Evolutionary conservation across 2,329 filamentous ascomycete genomes (phyloP).

Genomic region (Ophiosphaerella herpotricha): DNA sequence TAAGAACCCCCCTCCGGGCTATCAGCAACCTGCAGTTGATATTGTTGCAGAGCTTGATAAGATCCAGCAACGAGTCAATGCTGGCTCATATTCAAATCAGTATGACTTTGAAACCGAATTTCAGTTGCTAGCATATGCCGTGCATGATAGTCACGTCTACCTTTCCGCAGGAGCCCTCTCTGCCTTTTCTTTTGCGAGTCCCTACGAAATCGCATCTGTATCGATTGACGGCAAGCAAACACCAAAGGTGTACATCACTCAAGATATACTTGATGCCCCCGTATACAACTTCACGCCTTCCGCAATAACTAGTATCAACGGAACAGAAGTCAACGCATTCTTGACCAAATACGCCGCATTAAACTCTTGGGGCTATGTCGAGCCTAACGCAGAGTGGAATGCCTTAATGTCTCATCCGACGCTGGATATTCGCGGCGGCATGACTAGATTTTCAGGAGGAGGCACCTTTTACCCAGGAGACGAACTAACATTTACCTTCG

Average conservation of each 20-base stretch:
- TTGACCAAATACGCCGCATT: conserved; percentile 25
- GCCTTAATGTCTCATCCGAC: conserved; percentile 29
- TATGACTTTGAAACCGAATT: conserved; percentile 48
- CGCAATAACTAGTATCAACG: conserved; percentile 33
- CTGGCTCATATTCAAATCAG: conserved; percentile 41
- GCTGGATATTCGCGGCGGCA: conserved; percentile 18
- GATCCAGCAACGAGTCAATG: conserved; percentile 30
- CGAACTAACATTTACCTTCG: conserved; percentile 26
- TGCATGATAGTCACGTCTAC: conserved; percentile 41
- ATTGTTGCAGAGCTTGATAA: conserved; percentile 31
- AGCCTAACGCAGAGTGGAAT: conserved; percentile 52
- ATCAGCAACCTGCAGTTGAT: conserved; percentile 49
- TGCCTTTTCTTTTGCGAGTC: conserved; percentile 29
- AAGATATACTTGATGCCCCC: conserved; percentile 28
- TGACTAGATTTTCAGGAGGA: conserved; percentile 14
- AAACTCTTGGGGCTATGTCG: conserved; percentile 45
- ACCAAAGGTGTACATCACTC: conserved; percentile 41
- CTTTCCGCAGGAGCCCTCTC: conserved; percentile 32
- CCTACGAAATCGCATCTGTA: conserved; percentile 29
- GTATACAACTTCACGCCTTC: conserved; percentile 27
- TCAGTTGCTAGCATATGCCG: conserved; percentile 30
- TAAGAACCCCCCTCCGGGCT: conserved; percentile 46
- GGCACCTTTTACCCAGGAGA: conserved; percentile 46
- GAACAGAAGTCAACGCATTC: conserved; percentile 25
- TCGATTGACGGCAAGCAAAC: conserved; percentile 29